Base-by-base conservation (phyloP, 306 rosid species). In the Sechiopsis laciniata region DNA sequence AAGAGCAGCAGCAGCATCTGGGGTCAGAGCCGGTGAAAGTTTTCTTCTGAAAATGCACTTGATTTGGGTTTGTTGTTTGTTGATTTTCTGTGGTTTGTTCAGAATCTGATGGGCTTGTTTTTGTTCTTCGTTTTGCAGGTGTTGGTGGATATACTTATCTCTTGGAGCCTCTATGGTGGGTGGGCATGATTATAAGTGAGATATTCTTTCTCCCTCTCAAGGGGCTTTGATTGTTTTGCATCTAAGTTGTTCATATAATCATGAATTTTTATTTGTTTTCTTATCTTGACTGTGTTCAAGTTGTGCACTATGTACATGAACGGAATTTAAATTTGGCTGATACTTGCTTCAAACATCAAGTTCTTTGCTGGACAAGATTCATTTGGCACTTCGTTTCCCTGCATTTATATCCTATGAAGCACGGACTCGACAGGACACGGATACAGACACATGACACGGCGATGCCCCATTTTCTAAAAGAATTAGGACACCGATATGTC, bases 121-220 rank as follows among this genome's bases (percentile, higher is more conserved):
- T 82, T 80, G 55, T 8, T 69, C 71, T 29, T 69, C 10, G 51
- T 51, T 57, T 77, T 82, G 79, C 26, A 91, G 97, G 94, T 72
- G 80, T 83, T 85, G 97, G 96, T 59, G 97, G 97, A 3, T 85
- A 83, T 74, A 80, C 89, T 83, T 91, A 91, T 77, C 96, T 91
- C 71, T 75, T 87, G 83, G 97, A 91, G 79, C 96, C 96, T 80
- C 87, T 89, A 2, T 89, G 97, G 97, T 91, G 97, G 97, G 60
- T 88, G 14, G 97, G 97, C 66, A 65, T 88, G 91, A 50, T 84
- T 69, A 89, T 87, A 76, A 86, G 97, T 91, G 83, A 89, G 90
- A 74, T 26, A 60, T 55, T 32, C 29, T 52, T 5, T 8, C 0
- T 11, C 4, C 65, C 10, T 60, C 0, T 60, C 71, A 50, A 3